A percentile compares a stretch with the other conserved stretches of the same genome.
Conservation (phyloP, 352 stramenopile species). For the Globisporangium nagaii region DNA sequence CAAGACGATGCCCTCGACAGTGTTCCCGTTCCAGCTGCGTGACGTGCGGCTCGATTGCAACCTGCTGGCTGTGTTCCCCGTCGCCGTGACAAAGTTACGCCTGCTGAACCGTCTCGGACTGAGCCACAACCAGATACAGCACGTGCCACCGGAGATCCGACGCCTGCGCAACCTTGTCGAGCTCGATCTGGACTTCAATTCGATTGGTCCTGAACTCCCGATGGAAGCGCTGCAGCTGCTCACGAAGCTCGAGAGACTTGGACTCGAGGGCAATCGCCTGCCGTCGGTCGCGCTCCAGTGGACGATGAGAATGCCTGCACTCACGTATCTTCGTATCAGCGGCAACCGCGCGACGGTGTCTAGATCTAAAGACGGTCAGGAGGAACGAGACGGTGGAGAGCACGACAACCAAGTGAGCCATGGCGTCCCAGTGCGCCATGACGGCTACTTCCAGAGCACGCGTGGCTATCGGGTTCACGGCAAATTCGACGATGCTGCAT, state of each 20-base stretch:
- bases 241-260: constrained; percentile 45
- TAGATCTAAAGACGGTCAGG: background rate
- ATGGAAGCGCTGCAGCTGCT: constrained; percentile 27
- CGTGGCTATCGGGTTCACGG: constrained; percentile 6
- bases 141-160: constrained; percentile 38
- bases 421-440: constrained; percentile 25
- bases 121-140: constrained; percentile 46
- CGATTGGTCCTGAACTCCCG: constrained; percentile 32
- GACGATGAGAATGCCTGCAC: constrained; percentile 23
- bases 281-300: constrained; percentile 9
- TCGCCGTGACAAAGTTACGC: constrained; percentile 40
- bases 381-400: background rate
- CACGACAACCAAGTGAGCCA: background rate
- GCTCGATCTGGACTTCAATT: constrained; percentile 63
- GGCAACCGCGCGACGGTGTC: constrained; percentile 24
- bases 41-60: constrained; percentile 59
- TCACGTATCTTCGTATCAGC: constrained; percentile 43
- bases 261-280: constrained; percentile 57
- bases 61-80: constrained; percentile 34
- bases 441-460: constrained; percentile 47
- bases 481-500: background rate
- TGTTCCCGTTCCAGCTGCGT: constrained; percentile 33
- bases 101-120: constrained; percentile 53
- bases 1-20: constrained; percentile 23
- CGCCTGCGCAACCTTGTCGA: constrained; percentile 55